Conservation (phyloP, 192 early-diverging fungal genomes). For the Backusella psychrophila region DNA sequence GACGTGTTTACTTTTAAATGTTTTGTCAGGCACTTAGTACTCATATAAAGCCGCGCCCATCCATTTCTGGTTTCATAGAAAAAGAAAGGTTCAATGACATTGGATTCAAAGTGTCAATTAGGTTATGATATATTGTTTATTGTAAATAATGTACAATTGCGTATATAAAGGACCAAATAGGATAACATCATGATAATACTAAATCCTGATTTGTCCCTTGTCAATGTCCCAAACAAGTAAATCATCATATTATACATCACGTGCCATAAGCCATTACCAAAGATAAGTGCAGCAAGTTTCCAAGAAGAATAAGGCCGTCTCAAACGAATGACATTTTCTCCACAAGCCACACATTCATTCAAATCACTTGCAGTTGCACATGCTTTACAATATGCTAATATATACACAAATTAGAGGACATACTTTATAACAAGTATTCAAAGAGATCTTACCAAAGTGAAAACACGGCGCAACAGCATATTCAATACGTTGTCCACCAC, state of each 20-base stretch:
- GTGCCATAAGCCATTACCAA: no score
- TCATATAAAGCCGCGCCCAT: neutral
- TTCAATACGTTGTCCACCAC: no score
- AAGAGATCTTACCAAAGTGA: no score
- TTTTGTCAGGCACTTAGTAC: neutral
- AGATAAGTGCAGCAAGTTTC: no score
- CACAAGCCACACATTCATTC: neutral
- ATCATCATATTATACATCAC: no score
- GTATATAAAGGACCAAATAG: neutral
- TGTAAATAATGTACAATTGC: neutral
- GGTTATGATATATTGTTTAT: neutral
- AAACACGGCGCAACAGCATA: no score
- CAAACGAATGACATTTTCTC: neutral
- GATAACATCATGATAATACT: neutral
- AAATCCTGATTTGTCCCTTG: neutral
- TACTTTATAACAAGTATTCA: no score
- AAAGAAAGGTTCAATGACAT: neutral
- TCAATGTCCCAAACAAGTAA: neutral
- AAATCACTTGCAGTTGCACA: neutral
- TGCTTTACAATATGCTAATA: neutral
- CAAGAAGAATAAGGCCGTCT: no score
- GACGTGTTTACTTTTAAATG: neutral
- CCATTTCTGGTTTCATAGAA: neutral
- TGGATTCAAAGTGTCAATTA: neutral
- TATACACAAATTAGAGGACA: neutral